Percentiles rank a stretch among this genome's conserved stretches.
Conservation (phyloP, 177 flowering plant species). For the Tripterygium wilfordii region DNA sequence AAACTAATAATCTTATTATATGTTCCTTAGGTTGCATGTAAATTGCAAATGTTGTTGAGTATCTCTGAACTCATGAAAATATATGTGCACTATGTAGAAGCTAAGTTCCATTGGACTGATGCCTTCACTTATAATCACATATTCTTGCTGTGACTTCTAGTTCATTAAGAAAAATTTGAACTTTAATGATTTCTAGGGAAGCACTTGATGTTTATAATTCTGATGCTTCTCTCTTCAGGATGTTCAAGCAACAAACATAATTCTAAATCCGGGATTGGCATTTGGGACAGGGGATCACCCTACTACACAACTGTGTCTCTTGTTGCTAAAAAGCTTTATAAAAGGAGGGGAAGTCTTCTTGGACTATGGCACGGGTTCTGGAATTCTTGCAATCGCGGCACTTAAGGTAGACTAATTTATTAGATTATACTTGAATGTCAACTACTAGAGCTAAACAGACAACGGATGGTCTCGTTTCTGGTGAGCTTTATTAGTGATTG, state of each 20-base stretch:
- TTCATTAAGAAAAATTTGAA: no score
- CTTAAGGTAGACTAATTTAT: conserved; percentile 48
- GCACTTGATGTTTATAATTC: neutral
- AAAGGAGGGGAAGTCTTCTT: conserved; percentile 75
- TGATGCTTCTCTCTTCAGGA: conserved; percentile 43
- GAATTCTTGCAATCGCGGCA: conserved; percentile 87
- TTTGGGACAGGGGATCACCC: conserved; percentile 98
- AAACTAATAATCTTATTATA: neutral
- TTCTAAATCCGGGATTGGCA: conserved; percentile 90
- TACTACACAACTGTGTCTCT: conserved; percentile 77
- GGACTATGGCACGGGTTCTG: conserved; percentile 97
- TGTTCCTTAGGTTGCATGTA: neutral
- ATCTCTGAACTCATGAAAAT: no score
- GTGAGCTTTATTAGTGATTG: no score
- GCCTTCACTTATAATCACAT: no score
- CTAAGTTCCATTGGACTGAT: no score
- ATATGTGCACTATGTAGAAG: no score
- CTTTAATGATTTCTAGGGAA: no score
- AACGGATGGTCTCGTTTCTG: neutral
- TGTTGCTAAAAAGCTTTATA: conserved; percentile 49
- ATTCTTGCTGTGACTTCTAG: no score
- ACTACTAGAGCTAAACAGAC: neutral
- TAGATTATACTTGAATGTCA: neutral
- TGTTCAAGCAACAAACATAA: conserved; percentile 63
- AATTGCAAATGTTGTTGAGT: no score